Percentiles rank a stretch among this genome's conserved stretches.
Evolutionary conservation across 2,329 filamentous ascomycete genomes (phyloP).

Genomic region (Arthrobotrys sphaeroides): DNA sequence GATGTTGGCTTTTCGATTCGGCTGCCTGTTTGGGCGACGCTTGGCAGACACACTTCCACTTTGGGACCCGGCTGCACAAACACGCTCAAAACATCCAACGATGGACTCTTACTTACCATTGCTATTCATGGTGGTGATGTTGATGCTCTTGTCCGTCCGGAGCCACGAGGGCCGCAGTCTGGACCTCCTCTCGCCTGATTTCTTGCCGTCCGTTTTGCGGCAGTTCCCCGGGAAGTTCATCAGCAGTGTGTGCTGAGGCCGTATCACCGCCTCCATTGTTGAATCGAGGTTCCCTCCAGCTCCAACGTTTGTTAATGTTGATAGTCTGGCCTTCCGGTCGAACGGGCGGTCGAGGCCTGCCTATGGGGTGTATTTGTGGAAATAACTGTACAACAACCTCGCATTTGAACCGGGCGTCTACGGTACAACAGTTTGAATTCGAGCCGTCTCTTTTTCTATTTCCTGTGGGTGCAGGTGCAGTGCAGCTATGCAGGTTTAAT

Average conservation of each 20-base stretch:
- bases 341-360: not conserved
- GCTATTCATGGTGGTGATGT: too few species aligned
- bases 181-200: conserved; percentile 9
- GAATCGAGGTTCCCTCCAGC: not conserved
- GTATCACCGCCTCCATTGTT: conserved; percentile 42
- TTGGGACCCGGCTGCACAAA: conserved; percentile 29
- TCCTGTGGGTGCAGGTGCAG: not conserved
- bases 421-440: not conserved
- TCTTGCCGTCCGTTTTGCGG: conserved; percentile 5
- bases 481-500: not conserved
- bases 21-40: conserved; percentile 40
- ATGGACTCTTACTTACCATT: not conserved
- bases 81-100: conserved; percentile 33
- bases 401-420: conserved; percentile 14
- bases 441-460: conserved; percentile 2
- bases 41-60: not conserved
- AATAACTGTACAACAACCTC: not conserved
- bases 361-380: not conserved
- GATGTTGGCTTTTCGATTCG: conserved; percentile 50
- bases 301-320: not conserved
- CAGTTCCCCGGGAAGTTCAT: conserved; percentile 2
- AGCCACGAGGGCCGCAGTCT: conserved; percentile 32
- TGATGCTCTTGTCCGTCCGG: conserved; percentile 10
- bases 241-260: conserved; percentile 21
- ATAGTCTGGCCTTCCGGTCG: too few species aligned